These are phyloP conservation scores for Lycium ferocissimum DNA, from an alignment of 257 asterid species.

Conservation along the genomic window DNA sequence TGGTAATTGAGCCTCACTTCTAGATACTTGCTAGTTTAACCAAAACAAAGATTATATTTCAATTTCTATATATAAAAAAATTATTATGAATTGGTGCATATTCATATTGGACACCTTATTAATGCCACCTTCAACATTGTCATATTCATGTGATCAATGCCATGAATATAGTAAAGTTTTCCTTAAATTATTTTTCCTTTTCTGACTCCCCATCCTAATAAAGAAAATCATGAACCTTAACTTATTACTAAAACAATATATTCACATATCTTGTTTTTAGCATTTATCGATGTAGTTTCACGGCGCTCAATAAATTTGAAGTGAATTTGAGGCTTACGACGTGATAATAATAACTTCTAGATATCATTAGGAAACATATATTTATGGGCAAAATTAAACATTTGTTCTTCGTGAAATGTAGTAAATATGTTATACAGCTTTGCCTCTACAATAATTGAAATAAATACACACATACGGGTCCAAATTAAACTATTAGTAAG, in stretches of 20 bases:
- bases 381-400: not conserved
- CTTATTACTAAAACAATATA: too few species aligned
- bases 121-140: not conserved
- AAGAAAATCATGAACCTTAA: not conserved
- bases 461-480: not conserved
- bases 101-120: not conserved
- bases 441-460: not conserved
- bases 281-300: not conserved
- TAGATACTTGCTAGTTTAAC: not conserved
- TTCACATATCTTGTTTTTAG: not conserved
- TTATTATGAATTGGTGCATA: not conserved
- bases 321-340: not conserved
- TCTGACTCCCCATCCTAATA: not conserved
- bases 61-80: not conserved
- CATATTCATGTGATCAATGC: not conserved
- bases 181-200: not conserved
- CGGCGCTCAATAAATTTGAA: not conserved
- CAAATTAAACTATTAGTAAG: not conserved
- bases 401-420: not conserved
- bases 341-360: not conserved
- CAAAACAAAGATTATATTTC: not conserved
- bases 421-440: not conserved
- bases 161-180: not conserved
- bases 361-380: not conserved
- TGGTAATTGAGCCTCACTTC: too few species aligned